A percentile compares a stretch with the other conserved stretches of the same genome.
phyloP scores from a whole-genome alignment of 257 asterid genomes.

The Fraxinus americana region DNA sequence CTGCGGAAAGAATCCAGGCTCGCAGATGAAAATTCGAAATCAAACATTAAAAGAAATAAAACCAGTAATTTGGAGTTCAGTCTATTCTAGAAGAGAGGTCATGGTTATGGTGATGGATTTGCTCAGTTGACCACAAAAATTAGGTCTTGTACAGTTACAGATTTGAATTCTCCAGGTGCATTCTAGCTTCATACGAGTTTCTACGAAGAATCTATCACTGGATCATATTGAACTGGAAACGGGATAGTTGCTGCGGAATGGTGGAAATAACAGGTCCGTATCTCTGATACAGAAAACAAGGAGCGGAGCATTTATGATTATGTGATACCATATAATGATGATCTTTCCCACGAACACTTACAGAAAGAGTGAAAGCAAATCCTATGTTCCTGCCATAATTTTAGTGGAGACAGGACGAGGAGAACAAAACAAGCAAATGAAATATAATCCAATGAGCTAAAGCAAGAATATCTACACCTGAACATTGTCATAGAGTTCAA shows the following conservation, averaged over 20 bases:
- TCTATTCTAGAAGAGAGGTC: constrained; percentile 25
- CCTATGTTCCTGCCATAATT: background rate
- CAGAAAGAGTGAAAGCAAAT: constrained; percentile 1
- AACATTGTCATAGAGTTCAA: constrained; percentile 96
- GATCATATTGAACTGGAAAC: constrained; percentile 97
- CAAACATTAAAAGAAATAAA: constrained; percentile 4
- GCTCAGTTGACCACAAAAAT: constrained; percentile 21
- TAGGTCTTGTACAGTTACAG: constrained; percentile 11
- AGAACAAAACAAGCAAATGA: background rate
- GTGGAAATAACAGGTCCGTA: constrained; percentile 98
- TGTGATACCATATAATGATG: constrained; percentile 7
- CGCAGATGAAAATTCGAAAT: background rate
- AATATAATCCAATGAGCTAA: background rate
- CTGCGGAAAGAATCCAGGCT: background rate
- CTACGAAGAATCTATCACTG: constrained; percentile 42
- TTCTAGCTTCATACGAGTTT: background rate
- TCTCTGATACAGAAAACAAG: constrained; percentile 60
- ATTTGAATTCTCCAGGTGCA: constrained; percentile 14
- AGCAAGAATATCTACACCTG: constrained; percentile 52
- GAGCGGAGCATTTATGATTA: constrained; percentile 18
- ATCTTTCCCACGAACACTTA: constrained; percentile 7
- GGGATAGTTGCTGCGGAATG: constrained; percentile 95
- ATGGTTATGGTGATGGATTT: constrained; percentile 26
- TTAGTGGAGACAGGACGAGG: background rate
- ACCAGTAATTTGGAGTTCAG: background rate